Base-by-base conservation (phyloP, 768 basidiomycete species). In the Kockovaella imperatae region DNA sequence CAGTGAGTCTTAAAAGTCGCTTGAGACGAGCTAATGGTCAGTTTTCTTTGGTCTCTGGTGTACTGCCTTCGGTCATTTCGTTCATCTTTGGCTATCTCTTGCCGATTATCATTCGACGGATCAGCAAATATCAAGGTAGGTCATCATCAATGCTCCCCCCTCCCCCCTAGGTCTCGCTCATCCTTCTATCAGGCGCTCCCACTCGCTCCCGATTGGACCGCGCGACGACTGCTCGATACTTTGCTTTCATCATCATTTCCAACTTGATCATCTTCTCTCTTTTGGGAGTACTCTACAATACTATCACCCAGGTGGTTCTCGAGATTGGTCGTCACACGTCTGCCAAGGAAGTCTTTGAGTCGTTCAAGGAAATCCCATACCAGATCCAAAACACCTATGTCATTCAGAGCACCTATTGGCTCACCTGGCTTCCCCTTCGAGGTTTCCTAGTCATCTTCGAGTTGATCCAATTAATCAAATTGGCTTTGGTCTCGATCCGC, bases 401-500 rank as follows among this genome's bases (percentile, higher is more conserved):
- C 59, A 80, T 84, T 61, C 93, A 97, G 64, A 77, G 56, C 23
- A 62, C 60, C 28, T 62, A 85, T 71, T 93, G 88, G 87, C 73
- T 93, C 42, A 93, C 87, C 3, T 91, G 82, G 75, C 87, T 91
- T 76, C 88, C 90, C 5, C 76, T 97, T 30, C 87, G 93, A 67
- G 95, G 91, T 21, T 95, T 96, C 79, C 78, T 97, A 34, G 84
- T 81, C 8, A 76, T 96, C 47, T 97, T 97, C 65, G 95, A 99
- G 69, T 75, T 99, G 28, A 93, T 95, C 5, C 95, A 99, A 72
- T 80, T 97, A 42, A 71, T 97, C 73, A 95, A 95, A 64, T 77
- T 99, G 21, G 59, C 90, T 10, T 21, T 69, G 57, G 61, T 71
- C 1, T 71, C 69, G 3, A 53, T 71, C 14, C 30, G 64, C 18